These are phyloP conservation scores for Eimeria necatrix DNA, from an alignment of 169 alveolate genomes.

Conservation along the genomic window DNA sequence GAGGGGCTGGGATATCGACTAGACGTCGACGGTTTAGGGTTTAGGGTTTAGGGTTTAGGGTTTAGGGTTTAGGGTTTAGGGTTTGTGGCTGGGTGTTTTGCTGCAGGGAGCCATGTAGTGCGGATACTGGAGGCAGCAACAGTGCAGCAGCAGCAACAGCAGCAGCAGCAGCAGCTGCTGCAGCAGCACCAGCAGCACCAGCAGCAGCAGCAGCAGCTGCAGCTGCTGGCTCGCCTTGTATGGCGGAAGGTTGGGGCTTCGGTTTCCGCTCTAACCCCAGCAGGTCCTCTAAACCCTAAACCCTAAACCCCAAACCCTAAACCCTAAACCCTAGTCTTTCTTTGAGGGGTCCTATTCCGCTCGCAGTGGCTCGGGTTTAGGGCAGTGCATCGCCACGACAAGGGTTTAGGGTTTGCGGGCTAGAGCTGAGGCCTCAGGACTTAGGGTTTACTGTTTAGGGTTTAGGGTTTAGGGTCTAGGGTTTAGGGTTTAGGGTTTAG, in stretches of 20 bases:
- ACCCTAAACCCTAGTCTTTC: neutral
- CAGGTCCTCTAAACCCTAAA: slow-evolving; percentile 34
- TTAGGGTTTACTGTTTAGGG: neutral
- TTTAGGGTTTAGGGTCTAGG: neutral
- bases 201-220: slow-evolving; percentile 51
- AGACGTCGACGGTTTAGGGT: neutral
- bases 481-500: slow-evolving; percentile 32
- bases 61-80: slow-evolving; percentile 27
- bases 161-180: slow-evolving; percentile 53
- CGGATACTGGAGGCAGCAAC: slow-evolving; percentile 42
- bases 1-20: too few species aligned
- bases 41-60: neutral
- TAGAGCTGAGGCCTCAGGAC: neutral
- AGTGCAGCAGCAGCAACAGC: neutral
- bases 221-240: slow-evolving; percentile 49
- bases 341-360: too few species aligned
- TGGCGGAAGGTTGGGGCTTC: slow-evolving; percentile 32
- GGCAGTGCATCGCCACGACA: too few species aligned
- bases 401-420: neutral
- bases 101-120: slow-evolving; percentile 38
- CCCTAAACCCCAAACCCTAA: slow-evolving; percentile 29
- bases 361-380: too few species aligned
- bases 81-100: neutral
- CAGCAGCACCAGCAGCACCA: slow-evolving; percentile 7
- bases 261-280: neutral